Evolutionary conservation across 1,284 basidiomycete genomes (phyloP).

Genomic region (Boletus sp.): DNA sequence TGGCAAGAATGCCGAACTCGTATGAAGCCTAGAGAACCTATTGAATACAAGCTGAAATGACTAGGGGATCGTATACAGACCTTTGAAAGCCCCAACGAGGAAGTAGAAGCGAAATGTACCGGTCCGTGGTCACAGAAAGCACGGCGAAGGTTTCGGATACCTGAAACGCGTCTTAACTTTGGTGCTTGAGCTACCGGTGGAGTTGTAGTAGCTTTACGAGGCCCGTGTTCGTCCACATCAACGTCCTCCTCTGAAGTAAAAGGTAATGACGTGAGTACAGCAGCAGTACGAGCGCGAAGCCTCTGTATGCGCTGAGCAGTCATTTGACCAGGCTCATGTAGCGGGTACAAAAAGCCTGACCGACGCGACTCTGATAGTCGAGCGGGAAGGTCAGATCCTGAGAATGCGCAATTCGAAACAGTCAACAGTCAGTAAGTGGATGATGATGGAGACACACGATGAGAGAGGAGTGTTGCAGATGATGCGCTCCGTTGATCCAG

Average conservation of each 20-base stretch:
- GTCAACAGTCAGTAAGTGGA: neutral
- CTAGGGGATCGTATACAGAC: slow-evolving; percentile 11
- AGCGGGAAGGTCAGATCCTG: slow-evolving; percentile 1
- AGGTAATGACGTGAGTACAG: slow-evolving; percentile 25
- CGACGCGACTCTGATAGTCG: slow-evolving; percentile 9
- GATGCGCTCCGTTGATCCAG: slow-evolving; percentile 21
- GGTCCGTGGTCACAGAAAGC: slow-evolving; percentile 21
- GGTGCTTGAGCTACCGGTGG: slow-evolving; percentile 1
- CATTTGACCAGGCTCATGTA: slow-evolving; percentile 27
- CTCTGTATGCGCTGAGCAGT: slow-evolving; percentile 21
- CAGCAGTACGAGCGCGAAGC: slow-evolving; percentile 30
- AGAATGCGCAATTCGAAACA: slow-evolving; percentile 11
- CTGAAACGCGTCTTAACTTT: slow-evolving; percentile 26
- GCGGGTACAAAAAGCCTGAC: slow-evolving; percentile 10
- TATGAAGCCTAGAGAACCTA: slow-evolving; percentile 13
- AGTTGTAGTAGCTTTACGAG: neutral
- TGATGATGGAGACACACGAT: slow-evolving; percentile 6
- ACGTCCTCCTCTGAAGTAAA: slow-evolving; percentile 24
- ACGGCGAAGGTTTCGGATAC: slow-evolving; percentile 24
- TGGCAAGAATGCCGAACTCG: slow-evolving; percentile 25
- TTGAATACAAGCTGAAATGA: slow-evolving; percentile 9
- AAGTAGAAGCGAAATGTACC: slow-evolving; percentile 6
- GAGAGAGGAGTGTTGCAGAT: slow-evolving; percentile 25
- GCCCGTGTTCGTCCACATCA: slow-evolving; percentile 13
- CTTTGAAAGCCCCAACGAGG: slow-evolving; percentile 17